Base-by-base conservation (phyloP, 2,329 filamentous ascomycete genomes). In the Hypoxylon sp. region DNA sequence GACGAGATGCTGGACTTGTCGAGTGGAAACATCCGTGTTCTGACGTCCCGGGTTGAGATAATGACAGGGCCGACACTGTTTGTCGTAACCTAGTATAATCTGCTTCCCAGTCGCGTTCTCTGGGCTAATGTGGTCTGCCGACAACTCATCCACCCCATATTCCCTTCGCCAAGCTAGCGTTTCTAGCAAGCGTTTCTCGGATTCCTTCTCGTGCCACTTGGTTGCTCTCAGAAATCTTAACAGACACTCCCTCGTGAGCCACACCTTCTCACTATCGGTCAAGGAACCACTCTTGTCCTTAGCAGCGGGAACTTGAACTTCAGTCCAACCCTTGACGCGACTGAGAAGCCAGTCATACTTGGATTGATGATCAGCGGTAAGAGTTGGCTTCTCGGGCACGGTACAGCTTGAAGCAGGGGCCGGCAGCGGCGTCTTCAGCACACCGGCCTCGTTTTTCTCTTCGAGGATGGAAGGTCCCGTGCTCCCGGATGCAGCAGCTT, bases 91-190 rank as follows among this genome's bases (percentile, higher is more conserved):
- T 19, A 95, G 79, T 60, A 97, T 84, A 60, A 97, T 85, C 78
- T 98, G 94, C 83, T 99, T 99, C 70, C 95, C 95, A 8, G 94
- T 98, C 81, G 94, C 93, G 77, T 97, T 97, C 82, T 99, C 95
- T 11, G 91, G 88, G 0, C 91, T 93, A 73, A 98, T 94, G 79
- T 97, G 91, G 7, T 97, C 94, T 8, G 91, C 84, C 0, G 92
- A 94, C 73, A 93, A 86, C 55, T 86, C 88, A 64, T 91, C 87
- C 59, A 96, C 84, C 49, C 93, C 93, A 74, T 97, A 99, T 74
- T 97, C 93, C 58, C 94, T 87, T 48, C 95, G 88, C 95, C 95
- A 99, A 63, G 87, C 85, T 59, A 98, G 80, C 0, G 94, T 97
- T 46, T 86, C 86, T 70, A 90, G 88, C 41, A 98, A 79, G n/a